Evolutionary conservation across 2,329 filamentous ascomycete species (phyloP), one percentile per base, ranked within the genome.

Genomic region (Venturia carpophila): DNA sequence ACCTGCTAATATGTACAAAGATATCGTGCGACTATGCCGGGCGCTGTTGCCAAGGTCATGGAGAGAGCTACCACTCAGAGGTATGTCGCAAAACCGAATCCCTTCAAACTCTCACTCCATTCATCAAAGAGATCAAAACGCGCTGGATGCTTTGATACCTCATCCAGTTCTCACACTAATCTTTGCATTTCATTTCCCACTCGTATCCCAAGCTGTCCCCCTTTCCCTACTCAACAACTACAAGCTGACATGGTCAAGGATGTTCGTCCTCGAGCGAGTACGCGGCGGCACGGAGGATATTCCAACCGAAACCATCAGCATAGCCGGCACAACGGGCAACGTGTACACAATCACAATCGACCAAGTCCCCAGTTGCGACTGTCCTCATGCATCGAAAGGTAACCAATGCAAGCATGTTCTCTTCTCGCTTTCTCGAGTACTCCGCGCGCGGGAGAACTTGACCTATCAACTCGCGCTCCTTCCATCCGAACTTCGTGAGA

Each of bases 351-450:
- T 85, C 42, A 77, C 73, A 13, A 82, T 88, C 64, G 73, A 75
- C 66, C 80, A 81, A 63, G 69, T 78, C 13, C 83, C 84, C 0
- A 74, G 69, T 6, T 87, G 84, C 64, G 56, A 65, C 56, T 87
- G 84, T 71, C 82, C 83, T 0, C 81, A 85, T 71, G 76, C 78
- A 0, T 67, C 60, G 42, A 83, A 82, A 66, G 82, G 84, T 5
- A 82, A 83, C 56, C 82, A 85, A 69, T 88, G 85, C 79, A 87
- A 87, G 71, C 87, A 89, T 69, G 76, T 86, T 65, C 67, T 66
- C 63, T 64, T 80, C 79, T 79, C 85, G 27, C 79, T 87, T 65
- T 73, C 82, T 61, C 81, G 82, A 34, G 81, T 84, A 1, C 77
- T 87, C 52, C 85, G 84, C 74, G 83, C 79, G 1, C 80, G 80